phyloP scores from a whole-genome alignment of 2,329 filamentous ascomycete genomes.

The Penicillium palitans region DNA sequence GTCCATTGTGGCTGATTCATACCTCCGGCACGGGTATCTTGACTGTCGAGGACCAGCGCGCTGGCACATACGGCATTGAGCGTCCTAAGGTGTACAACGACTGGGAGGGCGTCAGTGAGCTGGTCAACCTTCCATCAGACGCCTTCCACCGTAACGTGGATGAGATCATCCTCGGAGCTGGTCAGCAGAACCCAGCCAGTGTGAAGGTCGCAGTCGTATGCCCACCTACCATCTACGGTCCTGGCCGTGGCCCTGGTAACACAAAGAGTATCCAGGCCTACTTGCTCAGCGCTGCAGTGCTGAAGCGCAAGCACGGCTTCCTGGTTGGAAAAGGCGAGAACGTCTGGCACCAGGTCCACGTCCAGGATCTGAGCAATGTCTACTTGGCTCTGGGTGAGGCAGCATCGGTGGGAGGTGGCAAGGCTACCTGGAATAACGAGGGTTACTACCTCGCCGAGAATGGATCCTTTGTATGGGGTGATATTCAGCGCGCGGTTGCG shows the following conservation, averaged over 20 bases:
- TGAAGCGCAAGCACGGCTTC: conserved; percentile 40
- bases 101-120: conserved; percentile 46
- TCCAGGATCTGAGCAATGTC: conserved; percentile 43
- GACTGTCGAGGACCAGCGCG: conserved; percentile 43
- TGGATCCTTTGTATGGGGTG: conserved; percentile 44
- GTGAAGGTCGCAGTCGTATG: conserved; percentile 43
- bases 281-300: conserved; percentile 38
- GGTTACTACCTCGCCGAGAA: conserved; percentile 53
- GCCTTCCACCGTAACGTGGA: conserved; percentile 45
- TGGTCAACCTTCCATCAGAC: conserved; percentile 43
- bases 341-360: conserved; percentile 44
- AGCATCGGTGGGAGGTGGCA: conserved; percentile 40
- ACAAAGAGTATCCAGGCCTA: conserved; percentile 46
- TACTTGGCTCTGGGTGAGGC: conserved; percentile 42
- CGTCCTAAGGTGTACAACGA: conserved; percentile 50
- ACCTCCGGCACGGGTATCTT: conserved; percentile 49
- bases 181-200: conserved; percentile 27
- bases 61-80: conserved; percentile 41
- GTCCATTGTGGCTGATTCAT: conserved; percentile 46
- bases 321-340: conserved; percentile 44
- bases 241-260: conserved; percentile 39
- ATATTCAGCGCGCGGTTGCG: conserved; percentile 40
- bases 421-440: conserved; percentile 45
- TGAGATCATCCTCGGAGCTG: conserved; percentile 39
- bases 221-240: conserved; percentile 46